Evolutionary conservation across 805 yeast genomes (phyloP).

Genomic region (Lipomyces yamanashiensis): DNA sequence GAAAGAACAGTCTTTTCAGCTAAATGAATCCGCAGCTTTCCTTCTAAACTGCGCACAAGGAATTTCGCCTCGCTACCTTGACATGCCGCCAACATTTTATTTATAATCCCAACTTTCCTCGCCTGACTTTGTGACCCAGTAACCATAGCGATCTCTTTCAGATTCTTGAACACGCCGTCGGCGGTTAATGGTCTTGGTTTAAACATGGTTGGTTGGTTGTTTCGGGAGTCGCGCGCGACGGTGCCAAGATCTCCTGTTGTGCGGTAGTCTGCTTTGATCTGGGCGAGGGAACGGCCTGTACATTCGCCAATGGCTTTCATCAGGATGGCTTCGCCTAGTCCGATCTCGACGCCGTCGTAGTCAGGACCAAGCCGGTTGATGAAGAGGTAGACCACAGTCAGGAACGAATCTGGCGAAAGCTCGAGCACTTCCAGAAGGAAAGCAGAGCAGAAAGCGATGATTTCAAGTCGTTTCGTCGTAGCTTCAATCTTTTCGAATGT

Average conservation of each 20-base stretch:
- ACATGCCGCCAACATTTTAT: constrained; percentile 82
- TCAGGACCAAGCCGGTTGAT: constrained; percentile 79
- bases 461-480: constrained; percentile 82
- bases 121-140: constrained; percentile 84
- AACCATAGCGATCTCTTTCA: constrained; percentile 75
- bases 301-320: constrained; percentile 88
- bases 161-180: constrained; percentile 69
- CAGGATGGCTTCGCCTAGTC: constrained; percentile 87
- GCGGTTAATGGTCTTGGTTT: constrained; percentile 83
- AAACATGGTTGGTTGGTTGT: constrained; percentile 90
- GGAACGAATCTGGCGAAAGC: constrained; percentile 58
- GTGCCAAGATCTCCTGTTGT: constrained; percentile 88
- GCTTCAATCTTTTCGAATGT: constrained; percentile 78
- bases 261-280: constrained; percentile 73
- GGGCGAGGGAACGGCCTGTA: constrained; percentile 77
- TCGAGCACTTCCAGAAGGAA: constrained; percentile 69
- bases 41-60: constrained; percentile 86
- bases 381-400: constrained; percentile 78
- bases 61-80: constrained; percentile 89
- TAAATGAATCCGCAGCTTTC: constrained; percentile 87
- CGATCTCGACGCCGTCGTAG: constrained; percentile 91
- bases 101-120: constrained; percentile 76
- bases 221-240: constrained; percentile 82
- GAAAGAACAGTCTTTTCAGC: constrained; percentile 91
- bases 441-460: constrained; percentile 72